A percentile compares a stretch with the other conserved stretches of the same genome.
These are phyloP conservation scores for Alternaria tenuissima DNA, from an alignment of 2,329 filamentous ascomycete species.

Conservation along the genomic window DNA sequence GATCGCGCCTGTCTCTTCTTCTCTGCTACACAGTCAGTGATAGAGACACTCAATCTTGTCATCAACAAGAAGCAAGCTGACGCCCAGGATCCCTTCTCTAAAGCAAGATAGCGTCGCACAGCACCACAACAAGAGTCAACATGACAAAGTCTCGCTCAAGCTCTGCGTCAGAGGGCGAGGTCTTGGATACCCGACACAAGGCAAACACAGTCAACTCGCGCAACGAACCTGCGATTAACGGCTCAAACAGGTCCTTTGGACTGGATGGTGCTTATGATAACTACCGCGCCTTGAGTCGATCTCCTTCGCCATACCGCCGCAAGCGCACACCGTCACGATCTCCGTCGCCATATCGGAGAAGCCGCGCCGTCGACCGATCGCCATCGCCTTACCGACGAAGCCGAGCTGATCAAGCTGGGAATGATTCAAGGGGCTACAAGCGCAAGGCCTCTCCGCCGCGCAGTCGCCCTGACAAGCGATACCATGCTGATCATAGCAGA, in stretches of 20 bases:
- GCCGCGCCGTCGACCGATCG: slow-evolving; percentile 33
- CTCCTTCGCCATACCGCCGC: slow-evolving; percentile 42
- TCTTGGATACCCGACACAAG: slow-evolving; percentile 40
- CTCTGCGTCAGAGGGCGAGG: slow-evolving; percentile 44
- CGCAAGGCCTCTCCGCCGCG: slow-evolving; percentile 53
- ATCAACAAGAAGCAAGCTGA: slow-evolving; percentile 44
- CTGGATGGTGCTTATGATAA: slow-evolving; percentile 39
- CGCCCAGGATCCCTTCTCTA: slow-evolving; percentile 28
- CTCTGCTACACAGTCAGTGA: slow-evolving; percentile 49
- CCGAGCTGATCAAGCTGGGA: slow-evolving; percentile 31
- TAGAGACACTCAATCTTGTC: slow-evolving; percentile 40
- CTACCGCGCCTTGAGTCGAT: slow-evolving; percentile 39
- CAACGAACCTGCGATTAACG: slow-evolving; percentile 46
- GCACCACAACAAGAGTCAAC: slow-evolving; percentile 16
- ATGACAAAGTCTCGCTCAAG: slow-evolving; percentile 37
- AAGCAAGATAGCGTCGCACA: slow-evolving; percentile 14
- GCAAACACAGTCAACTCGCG: slow-evolving; percentile 45
- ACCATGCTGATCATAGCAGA: slow-evolving; percentile 46
- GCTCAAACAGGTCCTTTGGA: slow-evolving; percentile 42
- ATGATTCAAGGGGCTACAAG: slow-evolving; percentile 47
- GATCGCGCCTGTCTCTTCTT: slow-evolving; percentile 25
- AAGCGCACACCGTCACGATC: slow-evolving; percentile 35
- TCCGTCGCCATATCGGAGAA: slow-evolving; percentile 41
- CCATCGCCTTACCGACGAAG: slow-evolving; percentile 39
- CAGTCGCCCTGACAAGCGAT: slow-evolving; percentile 65